Evolutionary conservation across 139 green algal species (phyloP).

Genomic region (Dunaliella sp.): DNA sequence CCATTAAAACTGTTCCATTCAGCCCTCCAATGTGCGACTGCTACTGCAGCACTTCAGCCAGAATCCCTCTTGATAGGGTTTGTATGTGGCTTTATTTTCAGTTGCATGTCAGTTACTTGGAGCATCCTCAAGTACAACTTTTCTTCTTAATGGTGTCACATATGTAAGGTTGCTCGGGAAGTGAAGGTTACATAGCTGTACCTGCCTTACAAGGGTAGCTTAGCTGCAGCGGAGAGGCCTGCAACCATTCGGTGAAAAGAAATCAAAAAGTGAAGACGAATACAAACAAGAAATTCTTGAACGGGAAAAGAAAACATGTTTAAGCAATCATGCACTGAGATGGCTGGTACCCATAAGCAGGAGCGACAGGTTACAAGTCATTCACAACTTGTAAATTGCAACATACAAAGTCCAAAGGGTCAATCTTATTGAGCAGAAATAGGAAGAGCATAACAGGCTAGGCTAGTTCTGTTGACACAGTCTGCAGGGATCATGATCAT

Average conservation of each 20-base stretch:
- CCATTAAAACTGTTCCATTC: background rate
- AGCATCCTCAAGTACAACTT: background rate
- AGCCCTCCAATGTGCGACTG: background rate
- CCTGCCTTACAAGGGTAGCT: background rate
- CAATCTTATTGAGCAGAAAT: background rate
- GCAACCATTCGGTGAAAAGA: too few species aligned
- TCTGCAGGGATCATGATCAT: too few species aligned
- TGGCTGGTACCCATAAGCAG: background rate
- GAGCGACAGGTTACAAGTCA: too few species aligned
- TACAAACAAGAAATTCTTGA: background rate
- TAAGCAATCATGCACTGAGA: background rate
- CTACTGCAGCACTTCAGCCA: background rate
- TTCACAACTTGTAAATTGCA: background rate
- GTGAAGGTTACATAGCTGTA: background rate
- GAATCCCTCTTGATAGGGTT: background rate
- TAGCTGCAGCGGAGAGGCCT: background rate
- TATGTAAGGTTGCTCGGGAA: background rate
- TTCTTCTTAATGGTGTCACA: background rate
- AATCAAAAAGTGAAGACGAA: too few species aligned
- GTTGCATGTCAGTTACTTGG: background rate
- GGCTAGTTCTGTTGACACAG: too few species aligned
- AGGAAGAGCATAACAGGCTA: too few species aligned
- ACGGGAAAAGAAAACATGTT: background rate
- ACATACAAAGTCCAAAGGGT: background rate
- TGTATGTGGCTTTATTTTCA: background rate